Evolutionary conservation across 2,329 filamentous ascomycete species (phyloP).

Genomic region (Myotisia sp.): DNA sequence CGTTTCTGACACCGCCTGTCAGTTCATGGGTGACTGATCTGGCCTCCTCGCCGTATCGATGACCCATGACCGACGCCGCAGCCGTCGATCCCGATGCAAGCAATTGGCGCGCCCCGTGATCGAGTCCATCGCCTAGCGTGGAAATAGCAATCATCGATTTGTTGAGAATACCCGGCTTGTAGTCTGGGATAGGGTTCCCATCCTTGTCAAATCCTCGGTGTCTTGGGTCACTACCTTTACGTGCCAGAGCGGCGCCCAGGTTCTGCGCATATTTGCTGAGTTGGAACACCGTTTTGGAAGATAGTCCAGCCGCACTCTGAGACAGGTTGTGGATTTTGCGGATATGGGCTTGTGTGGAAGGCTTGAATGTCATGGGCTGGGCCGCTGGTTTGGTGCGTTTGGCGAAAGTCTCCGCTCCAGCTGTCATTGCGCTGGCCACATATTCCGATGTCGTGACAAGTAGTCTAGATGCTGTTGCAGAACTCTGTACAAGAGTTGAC

Average conservation of each 20-base stretch:
- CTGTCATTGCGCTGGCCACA: constrained; percentile 62
- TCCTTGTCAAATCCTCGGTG: constrained; percentile 54
- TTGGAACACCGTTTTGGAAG: constrained; percentile 72
- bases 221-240: constrained; percentile 41
- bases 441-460: constrained; percentile 78
- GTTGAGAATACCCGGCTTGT: constrained; percentile 87
- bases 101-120: constrained; percentile 68
- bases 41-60: constrained; percentile 77
- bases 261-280: constrained; percentile 79
- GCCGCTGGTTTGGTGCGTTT: constrained; percentile 61
- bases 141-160: constrained; percentile 94
- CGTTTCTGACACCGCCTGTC: constrained; percentile 83
- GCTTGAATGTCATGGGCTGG: constrained; percentile 77
- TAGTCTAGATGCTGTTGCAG: constrained; percentile 73
- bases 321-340: constrained; percentile 86
- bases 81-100: constrained; percentile 60
- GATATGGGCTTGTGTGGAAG: constrained; percentile 68
- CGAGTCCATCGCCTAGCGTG: constrained; percentile 84
- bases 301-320: constrained; percentile 60
- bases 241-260: constrained; percentile 59
- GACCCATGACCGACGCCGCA: constrained; percentile 75
- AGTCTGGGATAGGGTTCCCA: constrained; percentile 47
- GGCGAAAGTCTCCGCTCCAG: constrained; percentile 65
- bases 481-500: constrained; percentile 72
- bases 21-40: constrained; percentile 61